Base-by-base conservation (phyloP, 2,329 filamentous ascomycete genomes). In the Aaosphaeria arxii region DNA sequence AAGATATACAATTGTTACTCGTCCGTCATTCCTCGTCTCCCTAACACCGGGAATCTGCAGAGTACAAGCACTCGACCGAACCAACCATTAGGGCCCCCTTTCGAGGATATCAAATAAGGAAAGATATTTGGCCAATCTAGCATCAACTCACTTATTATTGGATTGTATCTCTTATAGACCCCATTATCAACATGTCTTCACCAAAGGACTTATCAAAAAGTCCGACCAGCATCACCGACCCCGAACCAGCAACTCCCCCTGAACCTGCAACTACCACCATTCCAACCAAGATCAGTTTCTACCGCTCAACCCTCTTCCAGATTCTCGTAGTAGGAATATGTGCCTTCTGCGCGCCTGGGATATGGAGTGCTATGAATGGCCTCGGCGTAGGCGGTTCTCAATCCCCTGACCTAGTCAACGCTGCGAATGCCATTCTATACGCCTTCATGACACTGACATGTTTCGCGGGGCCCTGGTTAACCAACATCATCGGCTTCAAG, bases 351-450 rank as follows among this genome's bases (percentile, higher is more conserved):
- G 51, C 53, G 11, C 45, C 45, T 6, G 45, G 45, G 52, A 46
- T 46, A 32, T 76, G 73, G 73, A 67, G 62, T 50, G 73, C 74
- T 11, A 70, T 76, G 54, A 73, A 73, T 40, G 67, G 66, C 5
- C 61, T 74, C 0, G 74, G 74, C 2, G 74, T 70, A 2, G 74
- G 73, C 24, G 73, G 74, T 13, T 69, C 71, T 4, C 69, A 71
- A 11, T 63, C 64, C 33, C 74, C 74, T 1, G 59, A 74, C 40
- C 62, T 74, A 5, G 71, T 76, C 7, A 76, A 74, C 31, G 69
- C 73, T 1, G 74, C 74, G 13, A 78, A 77, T 46, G 74, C 75
- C 0, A 55, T 77, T 1, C 65, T 77, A 1, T 77, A 75, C 49
- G 74, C 67, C 1, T 68, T 76, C 39, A 74, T 77, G 65, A 69